These are phyloP conservation scores for Caryopteris hybrid DNA, from an alignment of 305 asterid species.

Conservation along the genomic window DNA sequence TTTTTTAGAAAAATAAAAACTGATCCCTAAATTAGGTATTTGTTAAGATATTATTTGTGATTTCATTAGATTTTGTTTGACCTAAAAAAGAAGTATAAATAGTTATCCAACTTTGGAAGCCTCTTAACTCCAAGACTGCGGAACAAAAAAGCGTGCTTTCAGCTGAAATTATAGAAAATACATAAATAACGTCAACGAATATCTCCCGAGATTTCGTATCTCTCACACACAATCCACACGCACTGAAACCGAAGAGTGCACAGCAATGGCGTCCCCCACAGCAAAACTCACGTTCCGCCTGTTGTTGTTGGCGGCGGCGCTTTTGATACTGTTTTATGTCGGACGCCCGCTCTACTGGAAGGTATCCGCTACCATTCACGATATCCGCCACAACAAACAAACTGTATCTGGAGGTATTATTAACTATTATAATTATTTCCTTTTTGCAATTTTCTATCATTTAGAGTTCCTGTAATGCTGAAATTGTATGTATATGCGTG, in stretches of 20 bases:
- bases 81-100: no score
- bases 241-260: conserved; percentile 3
- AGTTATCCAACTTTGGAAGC: no score
- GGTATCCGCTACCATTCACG: conserved; percentile 77
- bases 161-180: neutral
- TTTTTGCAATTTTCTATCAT: neutral
- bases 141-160: neutral
- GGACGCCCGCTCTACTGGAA: conserved; percentile 91
- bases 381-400: conserved; percentile 76
- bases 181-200: neutral
- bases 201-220: neutral
- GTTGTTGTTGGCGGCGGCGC: conserved; percentile 25
- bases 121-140: no score
- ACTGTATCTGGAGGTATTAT: conserved; percentile 63
- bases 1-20: no score
- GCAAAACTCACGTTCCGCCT: conserved; percentile 44
- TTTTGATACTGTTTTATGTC: conserved; percentile 45
- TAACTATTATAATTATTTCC: neutral
- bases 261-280: conserved; percentile 45
- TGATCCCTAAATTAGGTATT: no score
- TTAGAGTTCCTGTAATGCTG: neutral
- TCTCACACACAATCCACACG: neutral
- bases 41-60: no score
- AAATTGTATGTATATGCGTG: neutral
- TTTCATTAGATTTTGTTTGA: no score